A percentile compares a stretch with the other conserved stretches of the same genome.
Conservation (phyloP, 2,329 filamentous ascomycete species). For the Fusarium decemcellulare region DNA sequence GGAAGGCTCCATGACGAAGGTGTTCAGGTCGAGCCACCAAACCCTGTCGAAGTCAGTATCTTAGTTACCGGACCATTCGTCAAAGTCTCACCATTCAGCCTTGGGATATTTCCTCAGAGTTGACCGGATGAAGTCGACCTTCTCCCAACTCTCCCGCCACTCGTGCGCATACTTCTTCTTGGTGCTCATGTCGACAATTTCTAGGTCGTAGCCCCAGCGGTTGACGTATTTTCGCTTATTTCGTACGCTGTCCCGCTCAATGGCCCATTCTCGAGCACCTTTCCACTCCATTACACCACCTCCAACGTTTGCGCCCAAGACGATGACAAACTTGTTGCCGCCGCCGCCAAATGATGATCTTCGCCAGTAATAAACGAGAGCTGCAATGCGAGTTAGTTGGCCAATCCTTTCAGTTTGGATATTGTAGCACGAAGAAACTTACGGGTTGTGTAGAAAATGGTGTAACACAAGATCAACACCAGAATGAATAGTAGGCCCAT, state of each 20-base stretch:
- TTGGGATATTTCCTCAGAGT: conserved; percentile 94
- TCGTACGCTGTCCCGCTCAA: conserved; percentile 93
- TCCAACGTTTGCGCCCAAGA: conserved; percentile 92
- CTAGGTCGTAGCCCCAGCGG: conserved; percentile 94
- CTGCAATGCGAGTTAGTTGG: conserved; percentile 6
- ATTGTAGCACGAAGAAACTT: conserved; percentile 57
- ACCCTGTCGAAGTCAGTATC: conserved; percentile 77
- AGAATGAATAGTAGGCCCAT: conserved; percentile 72
- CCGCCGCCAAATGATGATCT: conserved; percentile 81
- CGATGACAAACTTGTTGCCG: conserved; percentile 92
- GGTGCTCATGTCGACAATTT: conserved; percentile 98
- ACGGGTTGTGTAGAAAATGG: conserved; percentile 81
- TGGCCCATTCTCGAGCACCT: conserved; percentile 96
- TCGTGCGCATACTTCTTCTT: conserved; percentile 99
- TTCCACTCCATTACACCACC: conserved; percentile 99
- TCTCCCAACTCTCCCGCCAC: conserved; percentile 99
- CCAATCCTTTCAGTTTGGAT: background rate
- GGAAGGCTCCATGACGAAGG: conserved; percentile 96
- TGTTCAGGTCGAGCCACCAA: conserved; percentile 99
- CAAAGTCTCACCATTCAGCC: conserved; percentile 85
- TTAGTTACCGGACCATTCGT: background rate
- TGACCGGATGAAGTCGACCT: conserved; percentile 93
- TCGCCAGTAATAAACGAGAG: conserved; percentile 74
- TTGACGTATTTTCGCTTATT: conserved; percentile 94
- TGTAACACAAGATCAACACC: conserved; percentile 77